Percentiles rank a stretch among this genome's conserved stretches.
Evolutionary conservation across 345 rosid genomes (phyloP).

Genomic region (Stellera chamaejasme): DNA sequence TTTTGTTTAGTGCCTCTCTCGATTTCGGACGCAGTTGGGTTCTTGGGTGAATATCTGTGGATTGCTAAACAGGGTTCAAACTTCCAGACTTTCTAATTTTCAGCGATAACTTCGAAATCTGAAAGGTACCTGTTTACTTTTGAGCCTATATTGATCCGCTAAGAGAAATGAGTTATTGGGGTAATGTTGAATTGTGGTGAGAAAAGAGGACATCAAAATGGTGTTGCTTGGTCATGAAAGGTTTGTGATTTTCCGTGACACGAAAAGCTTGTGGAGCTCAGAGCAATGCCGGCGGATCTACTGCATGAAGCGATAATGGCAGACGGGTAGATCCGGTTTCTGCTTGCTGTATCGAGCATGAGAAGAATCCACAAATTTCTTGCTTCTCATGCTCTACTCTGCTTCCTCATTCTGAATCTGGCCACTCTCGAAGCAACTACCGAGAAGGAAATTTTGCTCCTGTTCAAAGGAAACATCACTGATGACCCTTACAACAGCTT

Average conservation of each 20-base stretch:
- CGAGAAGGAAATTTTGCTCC: slow-evolving; percentile 69
- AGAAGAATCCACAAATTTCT: slow-evolving; percentile 30
- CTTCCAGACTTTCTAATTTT: too few species aligned
- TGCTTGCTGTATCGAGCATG: slow-evolving; percentile 41
- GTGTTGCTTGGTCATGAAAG: slow-evolving; percentile 22
- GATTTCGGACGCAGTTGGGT: slow-evolving; percentile 12
- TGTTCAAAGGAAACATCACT: slow-evolving; percentile 63
- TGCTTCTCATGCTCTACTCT: slow-evolving; percentile 14
- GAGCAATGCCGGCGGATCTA: slow-evolving; percentile 14
- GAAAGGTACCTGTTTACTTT: not conserved
- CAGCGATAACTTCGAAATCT: too few species aligned
- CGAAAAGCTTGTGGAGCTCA: slow-evolving; percentile 8
- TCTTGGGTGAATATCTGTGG: slow-evolving; percentile 8
- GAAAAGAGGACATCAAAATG: slow-evolving; percentile 21
- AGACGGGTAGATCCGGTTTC: slow-evolving; percentile 46
- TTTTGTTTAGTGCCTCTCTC: slow-evolving; percentile 15
- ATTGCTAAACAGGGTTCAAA: too few species aligned
- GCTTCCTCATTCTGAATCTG: slow-evolving; percentile 32
- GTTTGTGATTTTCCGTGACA: slow-evolving; percentile 12
- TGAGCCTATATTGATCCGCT: slow-evolving; percentile 5
- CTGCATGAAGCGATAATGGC: slow-evolving; percentile 53
- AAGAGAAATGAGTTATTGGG: slow-evolving; percentile 8
- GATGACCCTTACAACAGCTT: slow-evolving; percentile 64
- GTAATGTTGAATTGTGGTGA: slow-evolving; percentile 13
- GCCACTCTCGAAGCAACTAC: slow-evolving; percentile 22